Evolutionary conservation across 2,329 filamentous ascomycete species (phyloP), one percentile per base, ranked within the genome.

Genomic region (Fusarium sp.): DNA sequence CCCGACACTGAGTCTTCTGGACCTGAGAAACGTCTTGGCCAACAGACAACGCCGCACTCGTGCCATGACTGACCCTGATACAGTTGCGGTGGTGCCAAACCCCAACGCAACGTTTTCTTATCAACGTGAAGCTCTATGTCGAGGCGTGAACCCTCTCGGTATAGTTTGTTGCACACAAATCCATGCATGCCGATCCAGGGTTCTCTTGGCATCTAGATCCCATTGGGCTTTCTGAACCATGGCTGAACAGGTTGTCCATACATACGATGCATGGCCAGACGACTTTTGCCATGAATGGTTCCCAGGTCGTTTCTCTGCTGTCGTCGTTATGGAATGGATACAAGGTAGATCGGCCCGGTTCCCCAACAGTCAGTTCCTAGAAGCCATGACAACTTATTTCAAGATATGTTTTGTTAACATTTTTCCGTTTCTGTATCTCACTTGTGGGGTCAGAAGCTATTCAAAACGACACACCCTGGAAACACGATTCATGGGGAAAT

Each of bases 401-500:
- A 44, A 33, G 27, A 41, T 33, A 57, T 55, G 20, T 50, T 67
- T 45, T 26, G 20, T 60, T 61, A 54, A 30, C 46, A 37, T 42
- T 58, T 32, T 50, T 65, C 59, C 55, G 59, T 37, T 65, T 69
- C 30, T 37, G 64, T 59, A 71, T 38, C 15, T 18, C 15, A 52
- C 33, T 38, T 35, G 27, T 44, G 42, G 50, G 33, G 30, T 15
- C 40, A 18, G 15, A 56, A 15, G 56, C 37, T 18, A 40, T 41
- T 61, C 26, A 38, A 45, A 7, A 27, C 20, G 17, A n/a, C 52
- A 30, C 27, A 57, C n/a, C 32, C 33, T 26, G 33, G 35, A 33
- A 20, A 27, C 44, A 32, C 54, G 59, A 71, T 48, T 71, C 64
- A 65, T 53, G 54, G 45, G 35, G 27, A 27, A 32, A 45, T 13